phyloP scores from a whole-genome alignment of 352 stramenopile genomes.

The Aphanomyces stellatus region DNA sequence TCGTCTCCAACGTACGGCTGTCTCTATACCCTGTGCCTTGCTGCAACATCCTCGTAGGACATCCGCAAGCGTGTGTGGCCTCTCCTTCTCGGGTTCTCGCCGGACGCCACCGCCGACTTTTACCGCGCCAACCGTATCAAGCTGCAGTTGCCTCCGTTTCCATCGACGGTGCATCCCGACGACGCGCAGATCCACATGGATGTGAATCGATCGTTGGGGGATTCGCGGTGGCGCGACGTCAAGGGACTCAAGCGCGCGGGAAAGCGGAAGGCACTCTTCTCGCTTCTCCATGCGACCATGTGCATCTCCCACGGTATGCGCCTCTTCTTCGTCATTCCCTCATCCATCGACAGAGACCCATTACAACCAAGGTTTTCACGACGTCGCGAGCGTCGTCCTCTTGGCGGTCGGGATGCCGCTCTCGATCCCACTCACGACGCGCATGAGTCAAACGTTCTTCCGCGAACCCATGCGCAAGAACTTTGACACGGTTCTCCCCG shows the following conservation, averaged over 20 bases:
- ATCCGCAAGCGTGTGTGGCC: conserved; percentile 57
- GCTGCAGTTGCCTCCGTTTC: conserved; percentile 15
- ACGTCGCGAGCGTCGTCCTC: conserved; percentile 84
- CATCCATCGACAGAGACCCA: conserved; percentile 47
- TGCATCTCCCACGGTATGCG: conserved; percentile 51
- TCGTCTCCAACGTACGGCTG: background rate
- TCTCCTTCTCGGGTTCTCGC: conserved; percentile 33
- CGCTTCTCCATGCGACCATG: conserved; percentile 46
- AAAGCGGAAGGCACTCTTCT: conserved; percentile 45
- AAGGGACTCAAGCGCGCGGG: background rate
- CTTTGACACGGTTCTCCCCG: conserved; percentile 73
- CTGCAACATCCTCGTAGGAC: conserved; percentile 22
- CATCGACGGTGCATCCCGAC: conserved; percentile 39
- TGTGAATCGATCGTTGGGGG: conserved; percentile 76
- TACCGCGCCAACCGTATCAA: conserved; percentile 7
- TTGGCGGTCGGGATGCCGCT: conserved; percentile 72
- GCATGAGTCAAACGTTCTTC: conserved; percentile 81
- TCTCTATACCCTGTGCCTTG: background rate
- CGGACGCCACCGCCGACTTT: background rate
- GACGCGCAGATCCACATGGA: conserved; percentile 71
- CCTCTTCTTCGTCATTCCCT: conserved; percentile 50
- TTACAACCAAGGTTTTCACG: conserved; percentile 91
- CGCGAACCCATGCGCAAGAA: conserved; percentile 79
- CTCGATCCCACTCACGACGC: conserved; percentile 47
- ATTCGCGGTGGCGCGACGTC: background rate